Percentiles rank a stretch among this genome's conserved stretches.
Conservation (phyloP, 192 early-diverging fungal species). For the Backusella circina region DNA sequence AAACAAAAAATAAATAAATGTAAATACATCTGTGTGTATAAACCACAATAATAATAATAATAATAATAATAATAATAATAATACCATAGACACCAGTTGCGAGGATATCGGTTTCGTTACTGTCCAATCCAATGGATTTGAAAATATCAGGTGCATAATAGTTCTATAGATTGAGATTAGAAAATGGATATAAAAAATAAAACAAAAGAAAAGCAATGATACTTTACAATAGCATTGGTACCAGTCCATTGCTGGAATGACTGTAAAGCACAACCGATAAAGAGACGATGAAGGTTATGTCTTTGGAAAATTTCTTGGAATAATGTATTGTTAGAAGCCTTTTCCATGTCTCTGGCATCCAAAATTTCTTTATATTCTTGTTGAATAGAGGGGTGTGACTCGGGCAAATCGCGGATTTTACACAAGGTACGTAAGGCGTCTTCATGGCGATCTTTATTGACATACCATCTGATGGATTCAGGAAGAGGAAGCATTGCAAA, state of each 20-base stretch:
- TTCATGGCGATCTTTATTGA: constrained; percentile 34
- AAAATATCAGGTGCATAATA: constrained; percentile 64
- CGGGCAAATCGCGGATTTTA: constrained; percentile 36
- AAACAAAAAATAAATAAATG: not conserved
- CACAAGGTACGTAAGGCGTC: constrained; percentile 43
- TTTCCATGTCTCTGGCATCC: constrained; percentile 48
- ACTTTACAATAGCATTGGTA: constrained; percentile 14
- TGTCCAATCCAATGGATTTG: constrained; percentile 44
- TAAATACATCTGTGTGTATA: not conserved
- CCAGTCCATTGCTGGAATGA: constrained; percentile 51
- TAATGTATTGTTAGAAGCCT: constrained; percentile 41
- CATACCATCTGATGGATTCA: constrained; percentile 57
- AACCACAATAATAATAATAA: no score
- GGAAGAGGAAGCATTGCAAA: constrained; percentile 1
- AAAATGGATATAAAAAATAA: not conserved
- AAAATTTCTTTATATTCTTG: constrained; percentile 54
- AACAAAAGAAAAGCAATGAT: not conserved
- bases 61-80: no score
- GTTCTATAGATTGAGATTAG: constrained; percentile 31
- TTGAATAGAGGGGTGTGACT: constrained; percentile 32
- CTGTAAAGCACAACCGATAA: constrained; percentile 63
- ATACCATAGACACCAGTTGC: constrained; percentile 44
- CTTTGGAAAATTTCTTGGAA: constrained; percentile 56
- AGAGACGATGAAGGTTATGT: constrained; percentile 51
- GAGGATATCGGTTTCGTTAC: constrained; percentile 44